Evolutionary conservation across 1,284 basidiomycete genomes (phyloP), one percentile per base, ranked within the genome.

Genomic region (Exobasidium rhododendri): DNA sequence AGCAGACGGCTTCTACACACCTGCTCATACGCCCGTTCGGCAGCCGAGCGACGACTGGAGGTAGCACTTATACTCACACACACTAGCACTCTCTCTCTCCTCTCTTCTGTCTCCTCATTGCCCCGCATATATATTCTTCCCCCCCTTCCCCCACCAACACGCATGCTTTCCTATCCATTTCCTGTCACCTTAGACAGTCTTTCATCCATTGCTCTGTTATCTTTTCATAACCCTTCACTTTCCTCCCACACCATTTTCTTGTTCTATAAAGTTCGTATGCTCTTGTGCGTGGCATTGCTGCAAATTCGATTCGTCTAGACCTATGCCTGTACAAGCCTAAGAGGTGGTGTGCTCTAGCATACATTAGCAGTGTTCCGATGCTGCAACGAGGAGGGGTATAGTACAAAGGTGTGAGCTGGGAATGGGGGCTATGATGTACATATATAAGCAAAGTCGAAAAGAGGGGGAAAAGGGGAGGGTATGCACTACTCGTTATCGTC

Each of bases 1-100:
- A 50, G 24, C 47, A 50, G 47, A 50, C 24, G 47, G 24, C n/a
- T 50, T 50, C 24, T 26, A 50, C 26, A 50, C 47, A 20, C 47
- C 47, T 50, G 13, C n/a, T 14, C 20, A 26, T 26, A 50, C 26
- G 14, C 47, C n/a, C 28, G 28, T n/a, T 50, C 47, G 20, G 4
- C 47, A 50, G 47, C 47, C 47, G 13, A 50, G 47, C 20, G 47
- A 28, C 14, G 24, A 20, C 28, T 20, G 26, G n/a, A 28, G 47
- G 28, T 28, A 26, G 3, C n/a, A 17, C n/a, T 13, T 28, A 4
- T 50, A 17, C 26, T 50, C n/a, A 13, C 13, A 4, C 13, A 24
- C 47, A 6, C 26, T 26, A 6, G 4, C 47, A 10, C 14, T 26
- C 10, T 47, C 46, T 26, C 46, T 47, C 24, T 47, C 24, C 46